phyloP scores from a whole-genome alignment of 2,329 filamentous ascomycete species.

The Curvularia lunata region DNA sequence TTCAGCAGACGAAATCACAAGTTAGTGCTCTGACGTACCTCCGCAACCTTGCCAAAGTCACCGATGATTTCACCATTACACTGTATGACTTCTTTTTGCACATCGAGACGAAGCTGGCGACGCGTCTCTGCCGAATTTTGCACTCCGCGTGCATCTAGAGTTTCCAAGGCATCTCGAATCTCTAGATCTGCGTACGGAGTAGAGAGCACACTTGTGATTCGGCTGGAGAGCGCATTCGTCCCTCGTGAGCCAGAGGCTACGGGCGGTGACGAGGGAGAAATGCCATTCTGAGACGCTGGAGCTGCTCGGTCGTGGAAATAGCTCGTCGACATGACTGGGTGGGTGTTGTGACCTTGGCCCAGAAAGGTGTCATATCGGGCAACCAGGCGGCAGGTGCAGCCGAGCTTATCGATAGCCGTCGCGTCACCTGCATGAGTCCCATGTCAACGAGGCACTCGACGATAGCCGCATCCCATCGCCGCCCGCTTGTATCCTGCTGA shows the following conservation, averaged over 20 bases:
- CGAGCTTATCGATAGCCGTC: slow-evolving; percentile 38
- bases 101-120: slow-evolving; percentile 77
- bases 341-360: slow-evolving; percentile 21
- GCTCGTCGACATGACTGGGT: slow-evolving; percentile 37
- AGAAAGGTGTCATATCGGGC: slow-evolving; percentile 23
- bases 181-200: slow-evolving; percentile 92
- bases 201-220: slow-evolving; percentile 84
- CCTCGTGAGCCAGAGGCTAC: slow-evolving; percentile 38
- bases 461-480: slow-evolving; percentile 29
- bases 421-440: slow-evolving; percentile 35
- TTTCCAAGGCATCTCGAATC: slow-evolving; percentile 80
- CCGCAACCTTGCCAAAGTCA: slow-evolving; percentile 87
- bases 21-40: slow-evolving; percentile 50
- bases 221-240: slow-evolving; percentile 74
- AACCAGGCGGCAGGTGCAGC: slow-evolving; percentile 27
- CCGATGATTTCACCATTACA: slow-evolving; percentile 88
- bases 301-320: slow-evolving; percentile 42
- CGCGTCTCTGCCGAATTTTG: slow-evolving; percentile 79
- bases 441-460: slow-evolving; percentile 24
- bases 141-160: slow-evolving; percentile 75
- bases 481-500: slow-evolving; percentile 23
- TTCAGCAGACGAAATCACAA: slow-evolving; percentile 31
- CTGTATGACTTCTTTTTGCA: slow-evolving; percentile 91
- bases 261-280: slow-evolving; percentile 38
- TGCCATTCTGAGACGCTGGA: slow-evolving; percentile 35